phyloP scores from a whole-genome alignment of 139 green algal genomes.

The Diplosphaera chodatii region DNA sequence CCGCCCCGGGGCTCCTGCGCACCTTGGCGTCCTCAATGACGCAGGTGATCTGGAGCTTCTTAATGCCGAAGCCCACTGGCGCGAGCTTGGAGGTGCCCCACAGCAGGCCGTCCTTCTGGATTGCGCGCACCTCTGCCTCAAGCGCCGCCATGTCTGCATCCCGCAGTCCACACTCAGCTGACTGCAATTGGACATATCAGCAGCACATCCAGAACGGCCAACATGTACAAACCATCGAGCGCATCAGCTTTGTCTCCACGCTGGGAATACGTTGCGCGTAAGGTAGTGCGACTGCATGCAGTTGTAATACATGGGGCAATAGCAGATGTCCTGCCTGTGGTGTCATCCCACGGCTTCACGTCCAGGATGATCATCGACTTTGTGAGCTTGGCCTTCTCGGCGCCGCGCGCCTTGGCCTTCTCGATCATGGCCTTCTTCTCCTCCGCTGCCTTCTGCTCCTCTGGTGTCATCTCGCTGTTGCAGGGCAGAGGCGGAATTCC shows the following conservation, averaged over 20 bases:
- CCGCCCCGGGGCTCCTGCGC: no score
- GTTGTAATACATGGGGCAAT: no score
- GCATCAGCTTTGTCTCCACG: no score
- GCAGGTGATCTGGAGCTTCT: constrained; percentile 65
- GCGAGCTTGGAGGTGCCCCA: constrained; percentile 56
- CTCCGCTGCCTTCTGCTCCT: constrained; percentile 48
- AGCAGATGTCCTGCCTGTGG: constrained; percentile 25
- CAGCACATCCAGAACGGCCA: no score
- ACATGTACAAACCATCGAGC: no score
- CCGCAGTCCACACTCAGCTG: no score
- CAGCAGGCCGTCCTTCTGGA: constrained; percentile 54
- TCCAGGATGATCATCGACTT: constrained; percentile 64
- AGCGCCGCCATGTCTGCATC: constrained; percentile 42
- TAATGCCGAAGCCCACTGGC: constrained; percentile 58
- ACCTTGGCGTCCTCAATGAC: constrained; percentile 63
- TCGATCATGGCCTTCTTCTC: constrained; percentile 42
- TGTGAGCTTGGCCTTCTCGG: constrained; percentile 36
- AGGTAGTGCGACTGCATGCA: no score
- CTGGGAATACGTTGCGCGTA: no score
- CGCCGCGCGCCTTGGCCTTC: constrained; percentile 25
- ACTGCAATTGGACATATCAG: no score
- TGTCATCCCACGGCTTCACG: constrained; percentile 67
- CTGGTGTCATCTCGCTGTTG: constrained; percentile 41
- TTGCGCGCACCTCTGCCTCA: constrained; percentile 42
- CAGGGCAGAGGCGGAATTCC: background rate